These are phyloP conservation scores for Aspergillus flavus DNA, from an alignment of 2,329 filamentous ascomycete genomes.

Conservation along the genomic window DNA sequence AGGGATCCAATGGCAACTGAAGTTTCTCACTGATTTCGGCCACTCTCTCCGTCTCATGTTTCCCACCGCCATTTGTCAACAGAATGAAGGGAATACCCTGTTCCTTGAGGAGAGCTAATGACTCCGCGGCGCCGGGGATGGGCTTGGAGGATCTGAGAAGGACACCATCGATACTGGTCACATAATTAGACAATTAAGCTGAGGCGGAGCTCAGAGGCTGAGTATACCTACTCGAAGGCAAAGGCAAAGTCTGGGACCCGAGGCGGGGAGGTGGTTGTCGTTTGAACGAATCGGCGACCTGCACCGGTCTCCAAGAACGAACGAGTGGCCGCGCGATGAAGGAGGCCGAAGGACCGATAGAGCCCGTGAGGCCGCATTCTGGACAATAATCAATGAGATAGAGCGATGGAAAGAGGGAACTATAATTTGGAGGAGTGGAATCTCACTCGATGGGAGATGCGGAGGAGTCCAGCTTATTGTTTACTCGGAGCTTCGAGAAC, in stretches of 20 bases:
- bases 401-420: background rate
- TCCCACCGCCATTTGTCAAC: slow-evolving; percentile 92
- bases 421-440: background rate
- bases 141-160: slow-evolving; percentile 79
- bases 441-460: background rate
- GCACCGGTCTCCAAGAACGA: slow-evolving; percentile 20
- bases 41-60: slow-evolving; percentile 73
- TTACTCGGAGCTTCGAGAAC: background rate
- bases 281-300: slow-evolving; percentile 30
- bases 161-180: slow-evolving; percentile 83
- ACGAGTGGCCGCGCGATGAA: slow-evolving; percentile 27
- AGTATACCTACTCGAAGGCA: slow-evolving; percentile 46
- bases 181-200: background rate
- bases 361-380: slow-evolving; percentile 31
- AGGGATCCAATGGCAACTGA: slow-evolving; percentile 63
- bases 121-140: slow-evolving; percentile 74
- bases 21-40: slow-evolving; percentile 69
- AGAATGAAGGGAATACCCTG: slow-evolving; percentile 88
- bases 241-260: slow-evolving; percentile 47
- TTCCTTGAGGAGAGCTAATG: slow-evolving; percentile 71
- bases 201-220: background rate
- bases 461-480: background rate
- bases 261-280: slow-evolving; percentile 27
- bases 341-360: slow-evolving; percentile 29
- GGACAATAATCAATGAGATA: background rate